Base-by-base conservation (phyloP, 495 filamentous ascomycete genomes). In the Penicillium bialowiezense region DNA sequence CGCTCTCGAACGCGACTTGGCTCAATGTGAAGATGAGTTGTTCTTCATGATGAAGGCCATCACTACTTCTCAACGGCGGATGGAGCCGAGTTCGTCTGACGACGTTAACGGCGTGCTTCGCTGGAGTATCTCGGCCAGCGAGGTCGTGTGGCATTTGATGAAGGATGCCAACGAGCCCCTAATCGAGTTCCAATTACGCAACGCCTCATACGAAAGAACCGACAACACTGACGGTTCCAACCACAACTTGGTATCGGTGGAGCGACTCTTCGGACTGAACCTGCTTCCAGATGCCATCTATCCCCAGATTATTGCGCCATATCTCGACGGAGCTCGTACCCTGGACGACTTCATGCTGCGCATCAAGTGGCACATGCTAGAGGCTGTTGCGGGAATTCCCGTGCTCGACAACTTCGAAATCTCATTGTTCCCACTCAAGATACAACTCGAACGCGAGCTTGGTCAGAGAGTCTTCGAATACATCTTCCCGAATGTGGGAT, bases 31-130 rank as follows among this genome's bases (percentile, higher is more conserved):
- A 61, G 95, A 99, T 60, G 95, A 99, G 68, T 71, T 99, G 28
- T 99, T 99, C 74, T 99, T 99, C 73, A 87, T 97, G 79, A 97
- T 97, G 95, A 97, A 99, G 58, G 93, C 93, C 17, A 97, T 99
- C 67, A 99, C 92, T 1, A 92, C 91, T 3, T 91, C 91, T 7
- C 93, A 99, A 62, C 73, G 91, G 48, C 92, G 90, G 60, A 82
- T 82, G 37, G 90, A 89, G 39, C 78, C 81, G 6, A 67, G 65
- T 20, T 68, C 82, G 43, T 80, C 83, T 35, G 91, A 79, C 56
- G 91, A 90, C 8, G 69, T 95, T 2, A 92, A 79, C 56, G 91
- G 91, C 9, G 68, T 96, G 1, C 60, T 97, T 42, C 84, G 88
- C 51, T 96, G 90, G 87, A 91, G 89, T 65, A 87, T 99, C 43